Conservation (phyloP, 164 flowering plant genomes). For the Vitis rupestris region DNA sequence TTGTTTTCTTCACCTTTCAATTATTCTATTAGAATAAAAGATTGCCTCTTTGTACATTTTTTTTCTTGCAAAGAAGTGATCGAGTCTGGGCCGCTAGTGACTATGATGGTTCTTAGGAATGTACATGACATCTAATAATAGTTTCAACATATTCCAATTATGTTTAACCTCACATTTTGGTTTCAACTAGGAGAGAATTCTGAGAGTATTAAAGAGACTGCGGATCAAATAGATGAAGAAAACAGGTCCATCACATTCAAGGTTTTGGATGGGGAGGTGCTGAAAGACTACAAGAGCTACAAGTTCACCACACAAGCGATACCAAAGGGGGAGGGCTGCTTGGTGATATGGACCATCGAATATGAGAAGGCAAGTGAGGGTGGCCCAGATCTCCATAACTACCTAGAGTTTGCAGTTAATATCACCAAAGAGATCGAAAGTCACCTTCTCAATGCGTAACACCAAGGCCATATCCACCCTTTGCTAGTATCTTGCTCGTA, state of each 20-base stretch:
- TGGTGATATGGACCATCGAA: conserved; percentile 42
- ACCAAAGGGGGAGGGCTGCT: conserved; percentile 24
- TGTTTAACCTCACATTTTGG: too few relatives aligned
- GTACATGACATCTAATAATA: neutral
- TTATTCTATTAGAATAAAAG: too few relatives aligned
- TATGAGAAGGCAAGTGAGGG: conserved; percentile 34
- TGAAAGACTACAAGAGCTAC: conserved; percentile 22
- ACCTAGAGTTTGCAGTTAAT: conserved; percentile 15
- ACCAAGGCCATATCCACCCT: too few relatives aligned
- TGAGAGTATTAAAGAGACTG: conserved; percentile 11
- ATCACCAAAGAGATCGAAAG: conserved; percentile 37
- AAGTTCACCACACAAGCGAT: neutral
- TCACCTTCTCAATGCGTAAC: conserved; percentile 18
- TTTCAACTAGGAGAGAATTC: conserved; percentile 18
- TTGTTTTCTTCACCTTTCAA: neutral
- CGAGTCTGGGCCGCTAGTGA: too few relatives aligned
- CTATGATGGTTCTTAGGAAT: too few relatives aligned
- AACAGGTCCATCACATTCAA: conserved; percentile 22
- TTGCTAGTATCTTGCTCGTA: too few relatives aligned
- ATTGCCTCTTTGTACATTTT: too few relatives aligned
- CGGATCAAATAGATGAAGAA: conserved; percentile 22
- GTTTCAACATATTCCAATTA: too few relatives aligned
- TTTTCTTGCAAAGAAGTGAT: too few relatives aligned
- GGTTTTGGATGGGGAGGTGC: conserved; percentile 29
- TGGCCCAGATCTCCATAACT: conserved; percentile 18